Evolutionary conservation across 805 yeast genomes (phyloP).

Genomic region (Metschnikowia santaceciliae): DNA sequence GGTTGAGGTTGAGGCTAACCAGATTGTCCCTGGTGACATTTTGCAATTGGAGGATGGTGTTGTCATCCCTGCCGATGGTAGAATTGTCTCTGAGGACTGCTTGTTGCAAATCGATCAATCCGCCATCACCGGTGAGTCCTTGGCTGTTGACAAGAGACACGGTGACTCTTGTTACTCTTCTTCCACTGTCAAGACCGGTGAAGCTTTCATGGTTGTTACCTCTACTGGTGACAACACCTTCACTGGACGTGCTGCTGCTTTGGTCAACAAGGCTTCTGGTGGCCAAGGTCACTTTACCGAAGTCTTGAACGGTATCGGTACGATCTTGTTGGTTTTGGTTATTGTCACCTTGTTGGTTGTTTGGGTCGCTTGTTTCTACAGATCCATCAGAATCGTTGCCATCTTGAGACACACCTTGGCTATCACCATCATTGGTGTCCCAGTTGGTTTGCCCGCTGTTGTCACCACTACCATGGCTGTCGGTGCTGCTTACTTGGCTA

Average conservation of each 20-base stretch:
- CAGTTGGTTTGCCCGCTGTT: constrained; percentile 98
- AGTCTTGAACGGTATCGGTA: constrained; percentile 96
- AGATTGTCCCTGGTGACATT: constrained; percentile 94
- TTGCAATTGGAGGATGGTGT: constrained; percentile 90
- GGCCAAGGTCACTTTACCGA: constrained; percentile 96
- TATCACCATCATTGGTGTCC: constrained; percentile 95
- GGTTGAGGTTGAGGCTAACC: constrained; percentile 73
- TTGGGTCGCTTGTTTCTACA: constrained; percentile 93
- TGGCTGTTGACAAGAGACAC: constrained; percentile 87
- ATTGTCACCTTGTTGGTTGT: constrained; percentile 82
- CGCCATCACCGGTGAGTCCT: constrained; percentile 95
- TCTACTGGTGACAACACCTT: constrained; percentile 95
- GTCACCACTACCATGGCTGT: constrained; percentile 99
- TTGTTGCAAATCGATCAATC: constrained; percentile 93
- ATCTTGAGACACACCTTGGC: constrained; percentile 91
- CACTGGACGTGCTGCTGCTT: constrained; percentile 96
- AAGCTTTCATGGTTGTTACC: constrained; percentile 88
- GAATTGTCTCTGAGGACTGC: constrained; percentile 79
- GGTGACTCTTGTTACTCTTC: constrained; percentile 90
- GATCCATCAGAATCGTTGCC: constrained; percentile 80
- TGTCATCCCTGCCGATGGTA: constrained; percentile 91
- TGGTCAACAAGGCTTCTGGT: constrained; percentile 89
- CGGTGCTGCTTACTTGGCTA: constrained; percentile 98
- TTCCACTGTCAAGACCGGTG: constrained; percentile 94
- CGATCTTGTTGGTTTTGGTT: constrained; percentile 82